These are phyloP conservation scores for Pseudogymnoascus sp. DNA, from an alignment of 2,329 filamentous ascomycete species.

Conservation along the genomic window DNA sequence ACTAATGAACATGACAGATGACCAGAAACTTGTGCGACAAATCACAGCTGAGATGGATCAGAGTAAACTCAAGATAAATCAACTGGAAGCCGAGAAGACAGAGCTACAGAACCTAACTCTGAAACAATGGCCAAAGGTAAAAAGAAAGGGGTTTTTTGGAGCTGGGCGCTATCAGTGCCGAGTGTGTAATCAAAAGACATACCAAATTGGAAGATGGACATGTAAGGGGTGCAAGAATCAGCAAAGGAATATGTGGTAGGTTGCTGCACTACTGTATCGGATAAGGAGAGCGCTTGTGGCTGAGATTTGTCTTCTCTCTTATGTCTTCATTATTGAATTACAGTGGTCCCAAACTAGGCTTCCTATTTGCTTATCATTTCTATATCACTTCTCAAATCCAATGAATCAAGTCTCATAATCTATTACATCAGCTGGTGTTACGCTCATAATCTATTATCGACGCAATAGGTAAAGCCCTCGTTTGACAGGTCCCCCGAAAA, in stretches of 20 bases:
- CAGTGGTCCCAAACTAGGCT: neutral
- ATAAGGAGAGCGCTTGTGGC: too few relatives aligned
- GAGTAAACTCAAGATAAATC: neutral
- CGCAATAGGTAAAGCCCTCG: neutral
- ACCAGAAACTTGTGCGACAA: neutral
- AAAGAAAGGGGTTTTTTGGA: neutral
- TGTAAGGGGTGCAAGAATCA: neutral
- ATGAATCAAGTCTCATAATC: neutral
- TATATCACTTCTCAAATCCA: neutral
- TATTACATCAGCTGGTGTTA: neutral
- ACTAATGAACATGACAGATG: neutral
- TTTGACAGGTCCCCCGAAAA: neutral
- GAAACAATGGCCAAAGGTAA: neutral
- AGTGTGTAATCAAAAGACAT: neutral
- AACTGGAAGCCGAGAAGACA: neutral
- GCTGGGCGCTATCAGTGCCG: neutral
- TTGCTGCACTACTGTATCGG: neutral
- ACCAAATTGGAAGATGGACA: neutral
- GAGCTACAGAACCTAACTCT: neutral
- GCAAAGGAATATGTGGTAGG: neutral
- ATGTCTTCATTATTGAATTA: neutral
- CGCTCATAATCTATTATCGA: neutral
- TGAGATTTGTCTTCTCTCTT: neutral
- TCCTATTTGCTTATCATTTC: neutral
- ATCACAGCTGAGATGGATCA: neutral